These are phyloP conservation scores for Russula dissimulans DNA, from an alignment of 768 basidiomycete species.

Conservation along the genomic window DNA sequence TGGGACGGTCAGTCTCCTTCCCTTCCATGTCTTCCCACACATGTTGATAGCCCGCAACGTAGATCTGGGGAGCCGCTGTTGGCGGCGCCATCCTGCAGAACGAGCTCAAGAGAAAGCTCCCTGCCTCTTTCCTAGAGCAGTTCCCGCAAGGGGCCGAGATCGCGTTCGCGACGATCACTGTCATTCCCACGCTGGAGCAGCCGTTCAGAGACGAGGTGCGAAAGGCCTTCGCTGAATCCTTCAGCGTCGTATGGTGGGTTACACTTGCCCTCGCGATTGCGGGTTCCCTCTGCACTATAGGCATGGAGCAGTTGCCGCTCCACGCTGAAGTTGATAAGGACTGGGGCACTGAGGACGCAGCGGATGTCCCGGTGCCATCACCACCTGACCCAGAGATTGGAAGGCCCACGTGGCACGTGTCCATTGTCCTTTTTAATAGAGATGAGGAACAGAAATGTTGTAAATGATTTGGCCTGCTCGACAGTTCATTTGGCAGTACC, in stretches of 20 bases:
- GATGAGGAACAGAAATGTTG: too few species aligned
- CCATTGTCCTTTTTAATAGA: too few species aligned
- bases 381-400: too few species aligned
- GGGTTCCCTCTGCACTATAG: constrained; percentile 24
- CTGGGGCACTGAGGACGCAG: constrained; percentile 23
- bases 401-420: too few species aligned
- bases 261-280: constrained; percentile 23
- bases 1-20: neutral
- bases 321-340: constrained; percentile 24
- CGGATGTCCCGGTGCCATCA: too few species aligned
- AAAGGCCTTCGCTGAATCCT: constrained; percentile 23
- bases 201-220: constrained; percentile 22
- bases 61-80: constrained; percentile 32
- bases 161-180: constrained; percentile 24
- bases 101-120: constrained; percentile 26
- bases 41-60: neutral
- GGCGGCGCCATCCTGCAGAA: constrained; percentile 32
- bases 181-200: constrained; percentile 21
- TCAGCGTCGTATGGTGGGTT: constrained; percentile 27
- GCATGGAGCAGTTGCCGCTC: constrained; percentile 25
- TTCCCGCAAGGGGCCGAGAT: constrained; percentile 24
- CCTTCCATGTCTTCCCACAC: too few species aligned
- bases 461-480: too few species aligned
- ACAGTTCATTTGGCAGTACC: too few species aligned
- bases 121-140: constrained; percentile 21